Conservation (phyloP, 495 filamentous ascomycete genomes). For the Lophiostoma macrostomum region DNA sequence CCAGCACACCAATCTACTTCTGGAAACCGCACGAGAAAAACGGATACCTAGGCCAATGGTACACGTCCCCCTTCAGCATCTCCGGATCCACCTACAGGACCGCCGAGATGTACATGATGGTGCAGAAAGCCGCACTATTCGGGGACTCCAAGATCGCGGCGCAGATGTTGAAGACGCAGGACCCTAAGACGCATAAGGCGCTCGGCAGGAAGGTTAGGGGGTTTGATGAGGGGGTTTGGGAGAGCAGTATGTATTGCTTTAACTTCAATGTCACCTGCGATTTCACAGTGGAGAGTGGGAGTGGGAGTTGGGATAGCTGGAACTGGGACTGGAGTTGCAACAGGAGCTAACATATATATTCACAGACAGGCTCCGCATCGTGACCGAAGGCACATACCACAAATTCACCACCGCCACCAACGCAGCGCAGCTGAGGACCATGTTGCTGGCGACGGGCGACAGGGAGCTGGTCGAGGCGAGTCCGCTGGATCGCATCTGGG, state of each 20-base stretch:
- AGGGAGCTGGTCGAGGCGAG: conserved; percentile 58
- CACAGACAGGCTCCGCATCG: conserved; percentile 52
- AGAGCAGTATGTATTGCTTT: conserved; percentile 32
- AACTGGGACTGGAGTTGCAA: too few species aligned
- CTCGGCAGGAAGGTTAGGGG: conserved; percentile 56
- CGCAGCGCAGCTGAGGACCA: conserved; percentile 40
- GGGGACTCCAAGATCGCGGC: conserved; percentile 38
- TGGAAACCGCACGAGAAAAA: conserved; percentile 1
- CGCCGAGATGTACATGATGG: conserved; percentile 48
- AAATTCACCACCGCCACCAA: conserved; percentile 54
- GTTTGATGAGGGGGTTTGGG: conserved; percentile 56
- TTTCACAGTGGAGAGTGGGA: background rate
- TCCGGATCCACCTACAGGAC: conserved; percentile 37
- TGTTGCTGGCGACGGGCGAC: conserved; percentile 56
- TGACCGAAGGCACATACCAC: conserved; percentile 55
- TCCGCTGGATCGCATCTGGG: conserved; percentile 64
- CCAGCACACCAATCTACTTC: conserved; percentile 11
- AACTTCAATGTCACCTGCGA: background rate
- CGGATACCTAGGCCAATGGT: conserved; percentile 43
- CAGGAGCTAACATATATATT: too few species aligned
- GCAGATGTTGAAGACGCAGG: conserved; percentile 39
- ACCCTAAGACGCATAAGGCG: conserved; percentile 46
- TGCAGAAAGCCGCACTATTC: conserved; percentile 41
- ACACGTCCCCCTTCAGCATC: conserved; percentile 32
- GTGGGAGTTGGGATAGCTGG: background rate